Evolutionary conservation across 352 stramenopile species (phyloP), one percentile per base, ranked within the genome.

Genomic region (Discostella stelligera): DNA sequence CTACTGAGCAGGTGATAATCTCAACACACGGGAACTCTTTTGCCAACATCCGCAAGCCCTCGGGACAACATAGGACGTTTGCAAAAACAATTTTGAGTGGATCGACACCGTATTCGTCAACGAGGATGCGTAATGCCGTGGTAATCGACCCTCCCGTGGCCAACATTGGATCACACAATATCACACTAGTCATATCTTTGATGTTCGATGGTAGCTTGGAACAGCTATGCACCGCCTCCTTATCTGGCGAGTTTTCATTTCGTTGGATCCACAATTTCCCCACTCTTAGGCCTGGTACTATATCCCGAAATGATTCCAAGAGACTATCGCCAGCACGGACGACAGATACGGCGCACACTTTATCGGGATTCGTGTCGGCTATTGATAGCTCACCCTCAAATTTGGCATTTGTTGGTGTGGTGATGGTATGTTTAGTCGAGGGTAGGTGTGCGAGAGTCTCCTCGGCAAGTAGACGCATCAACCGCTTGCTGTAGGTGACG

Each of bases 251-350:
- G 9, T 23, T 58, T 88, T 99, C 96, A 75, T 98, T 94, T 44
- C 96, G 88, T 87, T 99, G 96, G 82, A 99, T 98, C 62, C 98
- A 77, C 71, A 98, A 98, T 82, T 98, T 98, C n/a, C 95, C 96
- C 80, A 98, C 95, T n/a, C 86, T 86, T 18, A 95, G 79, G 37
- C 74, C 91, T 18, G 95, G 95, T 44, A 94, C 89, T 80, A 95
- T 92, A 44, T 92, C 84, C 52, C 97, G 89, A 37, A 98, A 94
- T 9, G 90, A 91, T 71, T 98, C 94, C 25, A 98, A 81, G 21
- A 98, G 79, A 55, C 79, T 77, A 78, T 91, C 94, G 86, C 96
- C 96, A 2, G 94, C 94, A 23, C 96, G 91, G 71, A 98, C 94
- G 74, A 98, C 98, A 20, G 95, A 98, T 48, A 98, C 94, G 9